Evolutionary conservation across 331 rosid genomes (phyloP).

Genomic region (Malus hybrid): DNA sequence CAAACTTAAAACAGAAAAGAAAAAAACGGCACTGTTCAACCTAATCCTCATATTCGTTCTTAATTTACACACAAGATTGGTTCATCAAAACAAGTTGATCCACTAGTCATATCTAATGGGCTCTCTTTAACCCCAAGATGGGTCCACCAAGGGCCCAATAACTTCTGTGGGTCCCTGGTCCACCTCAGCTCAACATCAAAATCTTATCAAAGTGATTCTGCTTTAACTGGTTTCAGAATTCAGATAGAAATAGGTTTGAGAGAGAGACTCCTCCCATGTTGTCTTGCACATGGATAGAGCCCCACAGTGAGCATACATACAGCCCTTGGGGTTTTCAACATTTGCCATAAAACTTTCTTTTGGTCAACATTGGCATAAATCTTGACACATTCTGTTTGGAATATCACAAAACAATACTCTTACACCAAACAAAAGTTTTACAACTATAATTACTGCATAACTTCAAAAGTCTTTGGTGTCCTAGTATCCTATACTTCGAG

Average conservation of each 20-base stretch:
- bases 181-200: conserved; percentile 20
- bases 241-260: not conserved
- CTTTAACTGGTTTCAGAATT: not conserved
- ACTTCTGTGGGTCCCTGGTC: conserved; percentile 20
- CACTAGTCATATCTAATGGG: conserved; percentile 9
- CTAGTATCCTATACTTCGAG: too few relatives aligned
- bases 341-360: not conserved
- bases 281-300: conserved; percentile 52
- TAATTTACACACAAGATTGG: too few relatives aligned
- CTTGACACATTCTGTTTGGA: not conserved
- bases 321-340: conserved; percentile 12
- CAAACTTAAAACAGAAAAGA: too few relatives aligned
- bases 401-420: not conserved
- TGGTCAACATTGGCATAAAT: not conserved
- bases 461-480: too few relatives aligned
- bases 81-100: not conserved
- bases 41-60: too few relatives aligned
- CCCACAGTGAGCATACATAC: conserved; percentile 2
- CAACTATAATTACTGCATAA: not conserved
- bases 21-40: too few relatives aligned
- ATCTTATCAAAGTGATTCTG: conserved; percentile 7
- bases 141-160: conserved; percentile 12
- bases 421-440: not conserved
- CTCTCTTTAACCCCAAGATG: conserved; percentile 8
- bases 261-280: conserved; percentile 24